A percentile compares a stretch with the other conserved stretches of the same genome.
Conservation (phyloP, 2,329 filamentous ascomycete species). For the Alternaria triticimaculans region DNA sequence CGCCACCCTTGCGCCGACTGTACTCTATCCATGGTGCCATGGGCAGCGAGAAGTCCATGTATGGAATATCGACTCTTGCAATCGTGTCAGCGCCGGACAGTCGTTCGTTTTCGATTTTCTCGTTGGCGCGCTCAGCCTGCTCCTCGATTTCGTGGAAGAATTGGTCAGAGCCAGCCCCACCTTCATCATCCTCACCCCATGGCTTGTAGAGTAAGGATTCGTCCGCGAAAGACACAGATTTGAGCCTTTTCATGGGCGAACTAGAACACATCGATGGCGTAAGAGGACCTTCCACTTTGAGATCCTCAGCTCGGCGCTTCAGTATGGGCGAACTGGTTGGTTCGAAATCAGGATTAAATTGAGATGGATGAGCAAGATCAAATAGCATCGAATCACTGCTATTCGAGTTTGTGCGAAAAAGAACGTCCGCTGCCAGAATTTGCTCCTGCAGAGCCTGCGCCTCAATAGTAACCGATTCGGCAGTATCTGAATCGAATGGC, state of each 20-base stretch:
- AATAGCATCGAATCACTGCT: constrained; percentile 43
- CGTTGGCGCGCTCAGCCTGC: constrained; percentile 46
- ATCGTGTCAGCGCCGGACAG: constrained; percentile 57
- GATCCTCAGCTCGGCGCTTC: constrained; percentile 46
- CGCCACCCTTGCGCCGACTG: constrained; percentile 14
- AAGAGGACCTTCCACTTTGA: constrained; percentile 57
- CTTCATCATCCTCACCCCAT: constrained; percentile 16
- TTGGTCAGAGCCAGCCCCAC: constrained; percentile 31
- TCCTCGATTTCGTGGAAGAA: constrained; percentile 47
- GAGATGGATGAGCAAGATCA: constrained; percentile 31
- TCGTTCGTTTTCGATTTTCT: constrained; percentile 52
- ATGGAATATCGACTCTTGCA: constrained; percentile 57
- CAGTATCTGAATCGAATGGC: constrained; percentile 46
- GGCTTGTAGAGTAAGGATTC: constrained; percentile 44
- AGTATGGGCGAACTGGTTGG: constrained; percentile 21
- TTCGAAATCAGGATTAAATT: constrained; percentile 27
- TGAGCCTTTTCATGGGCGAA: constrained; percentile 49
- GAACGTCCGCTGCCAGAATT: constrained; percentile 42
- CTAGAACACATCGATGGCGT: constrained; percentile 49
- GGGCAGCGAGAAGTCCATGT: constrained; percentile 53
- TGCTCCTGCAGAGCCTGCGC: constrained; percentile 39
- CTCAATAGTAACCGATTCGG: constrained; percentile 45
- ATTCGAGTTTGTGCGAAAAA: constrained; percentile 42
- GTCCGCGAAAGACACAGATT: constrained; percentile 50
- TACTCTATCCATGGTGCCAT: constrained; percentile 57